A percentile compares a stretch with the other conserved stretches of the same genome.
These are phyloP conservation scores for Amoeboaphelidium protococcarum DNA, from an alignment of 371 early-diverging fungal species.

Conservation along the genomic window DNA sequence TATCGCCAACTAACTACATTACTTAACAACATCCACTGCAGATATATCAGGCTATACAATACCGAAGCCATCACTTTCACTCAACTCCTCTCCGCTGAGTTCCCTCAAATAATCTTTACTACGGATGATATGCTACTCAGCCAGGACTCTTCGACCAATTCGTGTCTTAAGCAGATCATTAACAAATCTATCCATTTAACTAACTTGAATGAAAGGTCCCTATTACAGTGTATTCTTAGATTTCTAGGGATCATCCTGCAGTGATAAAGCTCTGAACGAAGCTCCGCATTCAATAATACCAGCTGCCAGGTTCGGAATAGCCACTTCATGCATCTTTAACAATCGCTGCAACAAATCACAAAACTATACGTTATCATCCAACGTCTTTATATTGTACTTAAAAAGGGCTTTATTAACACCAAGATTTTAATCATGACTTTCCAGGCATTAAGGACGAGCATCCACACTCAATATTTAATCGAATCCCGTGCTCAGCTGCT, in stretches of 20 bases:
- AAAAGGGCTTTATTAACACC: too few relatives aligned
- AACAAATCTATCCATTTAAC: constrained; percentile 50
- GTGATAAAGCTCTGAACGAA: too few relatives aligned
- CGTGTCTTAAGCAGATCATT: constrained; percentile 59
- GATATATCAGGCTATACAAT: constrained; percentile 26
- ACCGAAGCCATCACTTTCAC: too few relatives aligned
- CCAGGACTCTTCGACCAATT: constrained; percentile 70
- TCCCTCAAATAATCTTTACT: constrained; percentile 34
- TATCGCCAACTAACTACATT: constrained; percentile 22
- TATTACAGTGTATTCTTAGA: too few relatives aligned
- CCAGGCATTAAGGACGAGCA: too few relatives aligned
- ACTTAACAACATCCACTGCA: constrained; percentile 24
- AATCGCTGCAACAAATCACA: constrained; percentile 29
- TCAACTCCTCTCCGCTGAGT: too few relatives aligned
- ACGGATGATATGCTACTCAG: constrained; percentile 70
- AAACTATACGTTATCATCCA: constrained; percentile 36
- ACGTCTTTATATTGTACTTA: constrained; percentile 25
- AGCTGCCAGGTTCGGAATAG: constrained; percentile 48
- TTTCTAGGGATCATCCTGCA: too few relatives aligned
- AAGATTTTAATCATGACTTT: too few relatives aligned
- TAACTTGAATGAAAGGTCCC: constrained; percentile 21
- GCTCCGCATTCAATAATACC: constrained; percentile 64
- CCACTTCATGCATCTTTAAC: constrained; percentile 35
- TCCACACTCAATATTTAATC: too few relatives aligned
- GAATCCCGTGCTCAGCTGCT: constrained; percentile 32